Conservation (phyloP, 164 flowering plant species). For the Magnolia officinalis region DNA sequence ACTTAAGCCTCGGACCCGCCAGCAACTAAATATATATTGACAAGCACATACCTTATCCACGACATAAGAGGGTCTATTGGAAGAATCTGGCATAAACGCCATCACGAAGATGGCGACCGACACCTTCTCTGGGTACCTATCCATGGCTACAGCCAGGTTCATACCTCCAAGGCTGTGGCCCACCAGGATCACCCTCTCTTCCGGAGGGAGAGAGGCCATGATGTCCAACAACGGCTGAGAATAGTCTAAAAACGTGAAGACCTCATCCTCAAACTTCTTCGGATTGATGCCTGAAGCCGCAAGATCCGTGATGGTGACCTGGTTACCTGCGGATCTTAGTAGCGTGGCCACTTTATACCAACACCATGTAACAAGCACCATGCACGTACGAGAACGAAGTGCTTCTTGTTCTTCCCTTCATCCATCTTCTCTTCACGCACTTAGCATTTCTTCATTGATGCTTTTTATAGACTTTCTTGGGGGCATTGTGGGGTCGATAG, state of each 20-base stretch:
- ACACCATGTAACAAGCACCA: conserved; percentile 53
- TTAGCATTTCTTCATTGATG: too few species aligned
- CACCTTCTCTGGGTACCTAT: conserved; percentile 34
- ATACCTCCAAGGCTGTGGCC: conserved; percentile 44
- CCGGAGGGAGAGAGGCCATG: conserved; percentile 25
- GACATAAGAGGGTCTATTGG: conserved; percentile 20
- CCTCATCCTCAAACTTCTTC: conserved; percentile 10
- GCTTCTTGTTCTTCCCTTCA: conserved; percentile 8
- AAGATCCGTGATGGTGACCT: conserved; percentile 39
- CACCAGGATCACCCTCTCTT: conserved; percentile 39
- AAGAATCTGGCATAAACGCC: conserved; percentile 35
- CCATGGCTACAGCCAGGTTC: conserved; percentile 33
- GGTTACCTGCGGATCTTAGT: conserved; percentile 35
- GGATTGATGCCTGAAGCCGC: conserved; percentile 34
- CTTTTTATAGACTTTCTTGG: too few species aligned
- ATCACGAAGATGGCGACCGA: conserved; percentile 5
- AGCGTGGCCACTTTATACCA: conserved; percentile 47
- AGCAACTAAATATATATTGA: too few species aligned
- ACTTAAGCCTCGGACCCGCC: too few species aligned
- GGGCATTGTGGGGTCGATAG: too few species aligned
- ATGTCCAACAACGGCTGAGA: conserved; percentile 33
- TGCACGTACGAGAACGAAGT: conserved; percentile 62
- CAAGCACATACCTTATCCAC: conserved; percentile 22
- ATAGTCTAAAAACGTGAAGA: conserved; percentile 21
- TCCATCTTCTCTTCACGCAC: too few species aligned